Evolutionary conservation across 495 filamentous ascomycete species (phyloP), one percentile per base, ranked within the genome.

Genomic region (Aspergillus leporis): DNA sequence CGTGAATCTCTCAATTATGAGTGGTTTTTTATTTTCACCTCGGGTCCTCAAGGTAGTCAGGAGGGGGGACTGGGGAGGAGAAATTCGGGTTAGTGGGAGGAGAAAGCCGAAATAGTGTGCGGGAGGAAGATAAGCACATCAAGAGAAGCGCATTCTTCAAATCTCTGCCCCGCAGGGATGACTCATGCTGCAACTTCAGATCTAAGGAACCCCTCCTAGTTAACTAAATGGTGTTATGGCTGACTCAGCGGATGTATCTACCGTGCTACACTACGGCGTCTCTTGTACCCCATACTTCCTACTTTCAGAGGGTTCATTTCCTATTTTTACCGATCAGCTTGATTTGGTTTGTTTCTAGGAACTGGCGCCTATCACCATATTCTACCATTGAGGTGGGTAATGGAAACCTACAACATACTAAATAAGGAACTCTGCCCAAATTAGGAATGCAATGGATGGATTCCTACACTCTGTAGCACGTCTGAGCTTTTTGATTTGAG

Each of bases 21-120:
- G 40, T 43, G 40, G 40, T 3, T 2, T 10, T 36, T 36, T 28
- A 28, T 28, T 19, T 43, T 43, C 40, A 43, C 13, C 40, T 43
- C 40, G 43, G 18, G 43, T 47, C 43, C 43, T 47, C 43, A 47
- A 47, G 43, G 43, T 47, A 41, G 4, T 41, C 38, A n/a, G 10
- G 14, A 6, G 25, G 38, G 2, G 16, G n/a, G 2, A 41, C 38
- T 41, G 38, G 38, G 38, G 38, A 10, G 34, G 34, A 36, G 38
- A 41, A 41, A 41, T 41, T 41, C 32, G 8, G 32, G 32, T 28
- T 28, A 28, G 25, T 28, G 25, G 25, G 25, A 28, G 25, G 25
- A 28, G 25, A 28, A 36, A 36, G 32, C 13, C 32, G 13, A 4
- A 36, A 8, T 10, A 18, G 38, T 41, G 38, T 41, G 38, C 38